These are phyloP conservation scores for Penicillium paradoxum DNA, from an alignment of 495 filamentous ascomycete species.

Conservation along the genomic window DNA sequence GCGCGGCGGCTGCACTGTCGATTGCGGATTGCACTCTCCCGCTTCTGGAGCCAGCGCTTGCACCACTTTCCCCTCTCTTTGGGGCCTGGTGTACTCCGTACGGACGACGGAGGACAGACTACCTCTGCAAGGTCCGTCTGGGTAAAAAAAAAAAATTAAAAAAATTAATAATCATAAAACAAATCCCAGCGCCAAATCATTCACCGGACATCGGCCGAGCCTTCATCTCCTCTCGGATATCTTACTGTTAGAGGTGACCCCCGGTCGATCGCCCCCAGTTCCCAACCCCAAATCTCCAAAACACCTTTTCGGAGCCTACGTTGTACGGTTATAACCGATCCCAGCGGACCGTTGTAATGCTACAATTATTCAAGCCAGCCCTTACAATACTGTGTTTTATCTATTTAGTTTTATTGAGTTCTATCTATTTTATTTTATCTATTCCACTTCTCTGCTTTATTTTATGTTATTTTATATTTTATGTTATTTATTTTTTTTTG, in stretches of 20 bases:
- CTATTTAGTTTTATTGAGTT: too few relatives aligned
- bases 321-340: conserved; percentile 11
- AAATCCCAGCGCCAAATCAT: background rate
- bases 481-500: too few relatives aligned
- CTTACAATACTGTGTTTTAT: conserved; percentile 5
- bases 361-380: background rate
- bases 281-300: too few relatives aligned
- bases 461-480: too few relatives aligned
- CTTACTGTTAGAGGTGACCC: background rate
- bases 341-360: background rate
- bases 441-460: too few relatives aligned
- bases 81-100: too few relatives aligned
- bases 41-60: conserved; percentile 5
- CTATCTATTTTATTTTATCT: too few relatives aligned
- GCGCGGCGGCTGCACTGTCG: conserved; percentile 24
- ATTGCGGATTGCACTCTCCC: conserved; percentile 13
- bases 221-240: background rate
- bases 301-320: background rate
- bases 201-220: conserved; percentile 1
- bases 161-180: background rate
- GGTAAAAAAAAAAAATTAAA: background rate
- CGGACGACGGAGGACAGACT: background rate
- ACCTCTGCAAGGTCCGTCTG: conserved; percentile 5
- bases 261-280: conserved; percentile 2
- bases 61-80: conserved; percentile 2